These are phyloP conservation scores for Cornus controversa DNA, from an alignment of 148 eudicot species.

Conservation along the genomic window DNA sequence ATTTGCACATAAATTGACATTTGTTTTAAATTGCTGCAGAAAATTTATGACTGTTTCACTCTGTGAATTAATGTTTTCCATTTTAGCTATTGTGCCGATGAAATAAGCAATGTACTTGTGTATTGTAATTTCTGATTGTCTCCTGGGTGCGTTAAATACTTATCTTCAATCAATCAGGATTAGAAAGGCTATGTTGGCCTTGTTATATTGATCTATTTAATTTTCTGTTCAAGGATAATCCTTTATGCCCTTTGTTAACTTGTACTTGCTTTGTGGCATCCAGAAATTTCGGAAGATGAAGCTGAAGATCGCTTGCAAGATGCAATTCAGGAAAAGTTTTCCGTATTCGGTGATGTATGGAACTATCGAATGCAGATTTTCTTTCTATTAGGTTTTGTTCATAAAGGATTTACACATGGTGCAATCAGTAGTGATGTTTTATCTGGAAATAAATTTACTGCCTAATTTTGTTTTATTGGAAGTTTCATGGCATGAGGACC, in stretches of 20 bases:
- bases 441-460: background rate
- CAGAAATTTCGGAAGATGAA: constrained; percentile 96
- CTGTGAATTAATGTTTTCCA: background rate
- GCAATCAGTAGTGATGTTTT: background rate
- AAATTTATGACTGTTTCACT: background rate
- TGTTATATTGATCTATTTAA: background rate
- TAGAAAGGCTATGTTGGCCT: background rate
- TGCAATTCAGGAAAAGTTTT: constrained; percentile 93
- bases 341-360: constrained; percentile 88
- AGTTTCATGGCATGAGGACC: too few species aligned
- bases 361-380: background rate
- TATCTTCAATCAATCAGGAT: background rate
- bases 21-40: background rate
- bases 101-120: background rate
- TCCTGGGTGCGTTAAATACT: background rate
- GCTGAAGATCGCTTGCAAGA: constrained; percentile 91
- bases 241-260: background rate
- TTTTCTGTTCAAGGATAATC: background rate
- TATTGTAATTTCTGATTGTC: constrained; percentile 1
- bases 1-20: background rate
- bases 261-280: constrained; percentile 22
- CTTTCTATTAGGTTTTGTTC: background rate
- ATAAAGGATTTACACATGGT: background rate
- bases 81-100: background rate
- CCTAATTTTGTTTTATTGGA: constrained; percentile 14